Conservation (phyloP, 2,329 filamentous ascomycete species). For the Hymenoscyphus albidus region DNA sequence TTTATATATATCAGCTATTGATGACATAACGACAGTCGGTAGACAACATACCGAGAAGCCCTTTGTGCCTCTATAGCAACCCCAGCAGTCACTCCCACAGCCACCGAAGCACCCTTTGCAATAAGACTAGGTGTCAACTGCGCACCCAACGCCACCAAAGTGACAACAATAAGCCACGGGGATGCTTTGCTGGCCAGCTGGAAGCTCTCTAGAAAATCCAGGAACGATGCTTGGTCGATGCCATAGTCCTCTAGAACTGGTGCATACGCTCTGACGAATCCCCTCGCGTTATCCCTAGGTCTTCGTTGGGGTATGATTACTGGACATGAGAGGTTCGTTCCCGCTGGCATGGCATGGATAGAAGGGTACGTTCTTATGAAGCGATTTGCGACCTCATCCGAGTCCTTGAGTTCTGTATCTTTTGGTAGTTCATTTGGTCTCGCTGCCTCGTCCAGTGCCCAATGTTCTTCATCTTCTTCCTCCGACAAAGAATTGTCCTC, state of each 20-base stretch:
- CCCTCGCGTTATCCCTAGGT: conserved; percentile 44
- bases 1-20: not conserved
- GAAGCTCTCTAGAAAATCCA: conserved; percentile 46
- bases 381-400: conserved; percentile 16
- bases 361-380: conserved; percentile 25
- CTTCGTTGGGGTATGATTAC: conserved; percentile 48
- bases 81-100: conserved; percentile 40
- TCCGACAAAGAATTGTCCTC: conserved; percentile 11
- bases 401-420: conserved; percentile 11
- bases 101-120: conserved; percentile 41
- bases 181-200: conserved; percentile 40
- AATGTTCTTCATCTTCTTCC: conserved; percentile 28
- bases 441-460: conserved; percentile 29
- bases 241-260: conserved; percentile 43
- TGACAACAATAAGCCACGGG: conserved; percentile 39
- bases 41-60: conserved; percentile 32
- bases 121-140: conserved; percentile 39
- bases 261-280: conserved; percentile 50
- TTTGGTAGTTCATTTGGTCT: conserved; percentile 5
- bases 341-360: conserved; percentile 10
- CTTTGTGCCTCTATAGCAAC: conserved; percentile 38
- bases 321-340: conserved; percentile 38
- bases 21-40: no score
- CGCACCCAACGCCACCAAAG: conserved; percentile 39
- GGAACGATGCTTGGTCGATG: conserved; percentile 45